phyloP scores from a whole-genome alignment of 2,329 filamentous ascomycete species.

The Laburnicola sp. region DNA sequence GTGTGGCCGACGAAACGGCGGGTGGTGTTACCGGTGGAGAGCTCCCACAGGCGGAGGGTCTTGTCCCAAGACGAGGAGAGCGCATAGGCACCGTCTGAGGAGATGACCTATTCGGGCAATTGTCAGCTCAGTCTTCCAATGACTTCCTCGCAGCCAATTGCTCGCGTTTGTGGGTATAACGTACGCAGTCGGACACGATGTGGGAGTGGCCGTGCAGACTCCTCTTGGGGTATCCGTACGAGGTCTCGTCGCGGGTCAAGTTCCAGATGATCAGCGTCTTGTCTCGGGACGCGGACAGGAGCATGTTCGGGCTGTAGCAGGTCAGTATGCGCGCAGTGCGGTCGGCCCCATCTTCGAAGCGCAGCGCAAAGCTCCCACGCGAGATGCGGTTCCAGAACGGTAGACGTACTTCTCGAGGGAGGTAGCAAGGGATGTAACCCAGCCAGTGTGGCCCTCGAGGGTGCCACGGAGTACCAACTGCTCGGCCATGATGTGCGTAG shows the following conservation, averaged over 20 bases:
- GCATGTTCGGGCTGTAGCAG: conserved; percentile 87
- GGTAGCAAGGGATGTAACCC: conserved; percentile 98
- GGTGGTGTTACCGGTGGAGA: conserved; percentile 94
- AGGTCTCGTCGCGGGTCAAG: conserved; percentile 96
- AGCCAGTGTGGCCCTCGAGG: conserved; percentile 99
- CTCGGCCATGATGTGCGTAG: conserved; percentile 71
- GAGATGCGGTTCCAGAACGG: conserved; percentile 12
- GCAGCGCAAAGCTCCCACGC: not conserved
- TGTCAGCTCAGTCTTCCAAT: conserved; percentile 33
- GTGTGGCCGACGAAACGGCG: conserved; percentile 98
- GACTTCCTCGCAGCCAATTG: conserved; percentile 34
- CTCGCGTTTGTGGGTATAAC: conserved; percentile 48
- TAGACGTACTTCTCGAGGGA: conserved; percentile 86
- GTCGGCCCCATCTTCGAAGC: not conserved
- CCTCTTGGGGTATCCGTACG: conserved; percentile 99
- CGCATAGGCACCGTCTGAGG: conserved; percentile 98
- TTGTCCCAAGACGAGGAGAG: conserved; percentile 99
- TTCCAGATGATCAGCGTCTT: conserved; percentile 99
- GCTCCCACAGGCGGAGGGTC: conserved; percentile 99
- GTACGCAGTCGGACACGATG: conserved; percentile 99
- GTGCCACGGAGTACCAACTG: conserved; percentile 95
- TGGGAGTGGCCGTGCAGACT: conserved; percentile 98
- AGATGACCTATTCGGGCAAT: conserved; percentile 76
- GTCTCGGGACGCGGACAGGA: conserved; percentile 95
- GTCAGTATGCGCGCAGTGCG: not conserved